A percentile compares a stretch with the other conserved stretches of the same genome.
These are phyloP conservation scores for Chaetomium strumarium DNA, from an alignment of 2,329 filamentous ascomycete species.

Conservation along the genomic window DNA sequence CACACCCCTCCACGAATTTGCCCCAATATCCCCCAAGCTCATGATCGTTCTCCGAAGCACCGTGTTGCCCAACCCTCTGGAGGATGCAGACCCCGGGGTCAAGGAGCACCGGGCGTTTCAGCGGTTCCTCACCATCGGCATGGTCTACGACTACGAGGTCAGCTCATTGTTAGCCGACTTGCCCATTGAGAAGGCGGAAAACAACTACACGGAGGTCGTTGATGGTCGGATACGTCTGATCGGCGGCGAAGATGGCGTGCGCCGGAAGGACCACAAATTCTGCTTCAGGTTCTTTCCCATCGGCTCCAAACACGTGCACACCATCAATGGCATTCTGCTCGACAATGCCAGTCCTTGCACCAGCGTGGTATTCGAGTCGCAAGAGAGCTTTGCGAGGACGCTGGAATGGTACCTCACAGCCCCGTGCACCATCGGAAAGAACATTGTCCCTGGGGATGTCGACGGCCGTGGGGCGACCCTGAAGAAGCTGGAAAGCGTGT, in stretches of 20 bases:
- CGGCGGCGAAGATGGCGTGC: slow-evolving; percentile 13
- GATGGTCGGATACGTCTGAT: slow-evolving; percentile 15
- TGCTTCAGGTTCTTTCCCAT: slow-evolving; percentile 28
- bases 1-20: slow-evolving; percentile 25
- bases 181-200: slow-evolving; percentile 26
- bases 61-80: slow-evolving; percentile 21
- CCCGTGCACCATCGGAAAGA: slow-evolving; percentile 16
- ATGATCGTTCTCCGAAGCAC: slow-evolving; percentile 25
- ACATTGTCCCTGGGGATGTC: slow-evolving; percentile 7
- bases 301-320: slow-evolving; percentile 25
- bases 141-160: slow-evolving; percentile 7
- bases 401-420: slow-evolving; percentile 26
- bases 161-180: slow-evolving; percentile 26
- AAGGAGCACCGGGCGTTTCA: not conserved
- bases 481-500: slow-evolving; percentile 13
- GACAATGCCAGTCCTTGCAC: slow-evolving; percentile 25
- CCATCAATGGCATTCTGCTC: slow-evolving; percentile 29
- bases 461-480: slow-evolving; percentile 4
- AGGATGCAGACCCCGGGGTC: slow-evolving; percentile 19
- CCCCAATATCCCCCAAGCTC: slow-evolving; percentile 24
- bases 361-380: slow-evolving; percentile 27
- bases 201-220: slow-evolving; percentile 25
- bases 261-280: slow-evolving; percentile 23
- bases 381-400: slow-evolving; percentile 18
- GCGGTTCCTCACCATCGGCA: not conserved